These are phyloP conservation scores for Elongisporangium prolatum DNA, from an alignment of 352 stramenopile genomes.

Conservation along the genomic window DNA sequence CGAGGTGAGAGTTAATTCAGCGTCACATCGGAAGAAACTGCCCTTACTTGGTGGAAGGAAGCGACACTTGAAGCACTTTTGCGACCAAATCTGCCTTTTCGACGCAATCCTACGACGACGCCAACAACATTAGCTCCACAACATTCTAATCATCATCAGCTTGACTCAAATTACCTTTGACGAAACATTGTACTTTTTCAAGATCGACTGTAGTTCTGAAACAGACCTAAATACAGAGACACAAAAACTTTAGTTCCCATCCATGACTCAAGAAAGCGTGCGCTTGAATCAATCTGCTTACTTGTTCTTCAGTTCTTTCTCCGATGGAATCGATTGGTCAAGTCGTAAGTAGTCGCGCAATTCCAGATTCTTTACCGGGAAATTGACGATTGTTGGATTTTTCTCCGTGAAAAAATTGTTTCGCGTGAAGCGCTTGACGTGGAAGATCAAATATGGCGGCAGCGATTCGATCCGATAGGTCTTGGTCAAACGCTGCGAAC, in stretches of 20 bases:
- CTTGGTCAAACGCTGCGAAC: slow-evolving; percentile 80
- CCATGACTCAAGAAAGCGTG: neutral
- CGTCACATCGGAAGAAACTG: neutral
- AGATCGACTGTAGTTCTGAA: slow-evolving; percentile 47
- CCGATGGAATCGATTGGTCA: slow-evolving; percentile 34
- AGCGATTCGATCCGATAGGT: slow-evolving; percentile 92
- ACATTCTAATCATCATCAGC: no score
- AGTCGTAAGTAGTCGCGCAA: slow-evolving; percentile 87
- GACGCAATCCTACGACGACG: slow-evolving; percentile 49
- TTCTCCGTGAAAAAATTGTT: slow-evolving; percentile 99
- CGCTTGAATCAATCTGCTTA: slow-evolving; percentile 4
- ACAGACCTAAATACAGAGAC: slow-evolving; percentile 34
- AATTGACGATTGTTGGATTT: slow-evolving; percentile 99
- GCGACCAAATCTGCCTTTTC: slow-evolving; percentile 77
- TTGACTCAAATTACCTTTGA: slow-evolving; percentile 23
- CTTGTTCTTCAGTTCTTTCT: slow-evolving; percentile 51
- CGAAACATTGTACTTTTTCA: slow-evolving; percentile 48
- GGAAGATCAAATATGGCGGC: slow-evolving; percentile 95
- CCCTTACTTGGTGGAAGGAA: slow-evolving; percentile 65
- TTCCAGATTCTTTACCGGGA: slow-evolving; percentile 99
- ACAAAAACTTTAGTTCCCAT: neutral
- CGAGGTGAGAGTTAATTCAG: slow-evolving; percentile 1
- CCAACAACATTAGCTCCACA: neutral
- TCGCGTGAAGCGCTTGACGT: slow-evolving; percentile 96
- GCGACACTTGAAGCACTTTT: slow-evolving; percentile 42